Base-by-base conservation (phyloP, 1,284 basidiomycete genomes). In the Puccinia coronata region DNA sequence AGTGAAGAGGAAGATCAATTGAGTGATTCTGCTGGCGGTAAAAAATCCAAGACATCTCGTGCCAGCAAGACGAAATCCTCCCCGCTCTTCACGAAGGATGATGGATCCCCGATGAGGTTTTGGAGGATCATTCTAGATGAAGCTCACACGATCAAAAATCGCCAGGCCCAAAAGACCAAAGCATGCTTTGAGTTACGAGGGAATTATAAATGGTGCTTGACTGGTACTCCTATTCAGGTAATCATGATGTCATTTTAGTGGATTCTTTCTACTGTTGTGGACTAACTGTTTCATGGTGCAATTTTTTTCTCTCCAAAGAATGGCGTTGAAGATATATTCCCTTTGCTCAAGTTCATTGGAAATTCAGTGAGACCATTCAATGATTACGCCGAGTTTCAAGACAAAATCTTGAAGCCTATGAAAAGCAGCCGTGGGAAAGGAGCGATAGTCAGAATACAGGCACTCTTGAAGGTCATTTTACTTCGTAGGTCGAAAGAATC, bases 111-210 rank as follows among this genome's bases (percentile, higher is more conserved):
- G 11, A 67, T 73, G 65, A 25, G 53, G 20, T 77, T 70, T 47
- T 79, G 77, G 77, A 63, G 77, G 53, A 65, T 79, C 12, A 79
- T 79, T 34, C 23, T 79, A 28, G 95, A 98, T 85, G 96, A 99
- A 86, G 96, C 96, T 0, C 96, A 99, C 85, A 95, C 93, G 84
- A 98, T 99, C 88, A 98, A 98, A 89, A 97, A 98, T 84, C 89
- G 91, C 82, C 78, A 78, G 36, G 78, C 53, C 59, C 82, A 85
- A 0, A 88, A 91, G 59, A 95, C 94, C 0, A 57, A 70, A 47
- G 77, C 65, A 47, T 96, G 95, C 82, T 93, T 90, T 82, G 92
- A 89, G 0, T 88, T 99, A 14, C 87, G 91, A 51, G 90, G 90
- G 16, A 93, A 93, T 85, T 95, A 90, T 85, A 89, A 93, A 67